Evolutionary conservation across 2,329 filamentous ascomycete genomes (phyloP).

Genomic region (Aspergillus novoparasiticus): DNA sequence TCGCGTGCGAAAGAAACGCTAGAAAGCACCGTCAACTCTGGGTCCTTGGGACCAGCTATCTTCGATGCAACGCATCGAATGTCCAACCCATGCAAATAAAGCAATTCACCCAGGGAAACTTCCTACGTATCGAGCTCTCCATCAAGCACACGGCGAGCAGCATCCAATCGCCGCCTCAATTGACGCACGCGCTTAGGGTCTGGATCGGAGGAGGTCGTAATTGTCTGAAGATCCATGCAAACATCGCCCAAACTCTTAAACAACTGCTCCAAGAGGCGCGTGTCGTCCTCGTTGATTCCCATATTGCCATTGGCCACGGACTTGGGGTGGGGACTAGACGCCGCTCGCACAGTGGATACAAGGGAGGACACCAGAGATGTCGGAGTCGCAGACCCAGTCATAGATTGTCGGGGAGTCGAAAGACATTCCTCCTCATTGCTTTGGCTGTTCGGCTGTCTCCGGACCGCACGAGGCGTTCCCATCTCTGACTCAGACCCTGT

Average conservation of each 20-base stretch:
- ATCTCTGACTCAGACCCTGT: constrained; percentile 21
- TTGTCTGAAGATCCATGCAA: constrained; percentile 53
- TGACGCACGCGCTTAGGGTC: constrained; percentile 60
- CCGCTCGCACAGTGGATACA: constrained; percentile 42
- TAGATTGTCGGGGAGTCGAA: constrained; percentile 33
- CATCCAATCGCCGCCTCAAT: constrained; percentile 72
- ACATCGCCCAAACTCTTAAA: constrained; percentile 54
- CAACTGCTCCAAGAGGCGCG: constrained; percentile 58
- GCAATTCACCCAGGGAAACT: not conserved
- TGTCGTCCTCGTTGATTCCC: constrained; percentile 56
- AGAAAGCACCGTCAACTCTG: constrained; percentile 3
- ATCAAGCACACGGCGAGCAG: constrained; percentile 72
- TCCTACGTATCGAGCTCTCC: constrained; percentile 55
- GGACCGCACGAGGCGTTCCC: constrained; percentile 29
- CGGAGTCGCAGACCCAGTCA: constrained; percentile 33
- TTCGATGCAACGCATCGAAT: not conserved
- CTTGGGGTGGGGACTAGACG: constrained; percentile 30
- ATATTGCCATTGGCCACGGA: constrained; percentile 20
- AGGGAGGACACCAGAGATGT: constrained; percentile 37
- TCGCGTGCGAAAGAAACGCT: not conserved
- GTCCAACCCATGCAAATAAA: constrained; percentile 2
- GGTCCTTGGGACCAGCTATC: not conserved
- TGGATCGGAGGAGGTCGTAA: constrained; percentile 55
- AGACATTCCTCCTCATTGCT: constrained; percentile 8
- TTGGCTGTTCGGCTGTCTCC: constrained; percentile 13